A percentile compares a stretch with the other conserved stretches of the same genome.
Conservation (phyloP, 1,139 yeast genomes). For the Hemisphaericaspora subhashii region DNA sequence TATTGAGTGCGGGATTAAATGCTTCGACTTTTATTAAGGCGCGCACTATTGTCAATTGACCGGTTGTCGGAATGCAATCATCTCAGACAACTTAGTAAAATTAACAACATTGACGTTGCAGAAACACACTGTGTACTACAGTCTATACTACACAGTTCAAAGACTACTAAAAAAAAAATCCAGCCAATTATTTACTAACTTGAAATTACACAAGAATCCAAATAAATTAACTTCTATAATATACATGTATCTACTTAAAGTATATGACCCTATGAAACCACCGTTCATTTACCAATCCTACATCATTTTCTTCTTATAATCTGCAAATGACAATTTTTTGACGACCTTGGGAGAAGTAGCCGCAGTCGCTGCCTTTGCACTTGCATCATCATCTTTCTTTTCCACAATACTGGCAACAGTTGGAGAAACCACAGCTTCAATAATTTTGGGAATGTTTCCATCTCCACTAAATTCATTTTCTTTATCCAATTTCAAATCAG, state of each 20-base stretch:
- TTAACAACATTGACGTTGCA: too few species aligned
- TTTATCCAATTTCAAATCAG: slow-evolving; percentile 1
- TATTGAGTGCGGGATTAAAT: too few species aligned
- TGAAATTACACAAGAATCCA: too few species aligned
- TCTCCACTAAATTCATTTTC: slow-evolving; percentile 3
- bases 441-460: slow-evolving; percentile 1
- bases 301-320: slow-evolving; percentile 71
- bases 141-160: too few species aligned
- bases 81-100: too few species aligned
- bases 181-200: too few species aligned
- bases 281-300: slow-evolving; percentile 11
- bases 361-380: slow-evolving; percentile 7
- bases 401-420: slow-evolving; percentile 4
- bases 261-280: neutral
- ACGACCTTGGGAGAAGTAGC: slow-evolving; percentile 32
- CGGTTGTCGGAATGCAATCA: too few species aligned
- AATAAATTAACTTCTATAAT: slow-evolving; percentile 1
- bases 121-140: too few species aligned
- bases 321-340: slow-evolving; percentile 81
- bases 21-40: too few species aligned
- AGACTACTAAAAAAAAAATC: too few species aligned
- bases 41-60: too few species aligned
- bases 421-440: slow-evolving; percentile 12
- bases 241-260: neutral
- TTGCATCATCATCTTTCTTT: neutral